Evolutionary conservation across 2,329 filamentous ascomycete species (phyloP).

Genomic region (Sporothrix luriei): DNA sequence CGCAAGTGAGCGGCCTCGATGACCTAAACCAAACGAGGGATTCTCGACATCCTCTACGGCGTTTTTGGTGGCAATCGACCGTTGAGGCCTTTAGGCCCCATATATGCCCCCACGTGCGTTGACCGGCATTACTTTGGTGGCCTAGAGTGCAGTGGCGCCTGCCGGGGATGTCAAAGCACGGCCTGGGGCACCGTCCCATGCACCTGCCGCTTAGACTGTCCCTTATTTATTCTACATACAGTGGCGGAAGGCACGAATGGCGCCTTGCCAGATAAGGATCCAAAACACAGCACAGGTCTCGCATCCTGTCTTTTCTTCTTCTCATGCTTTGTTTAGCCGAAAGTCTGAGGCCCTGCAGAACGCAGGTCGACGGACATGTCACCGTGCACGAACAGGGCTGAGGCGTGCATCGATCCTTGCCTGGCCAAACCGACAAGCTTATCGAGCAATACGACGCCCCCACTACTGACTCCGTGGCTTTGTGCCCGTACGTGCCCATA

Average conservation of each 20-base stretch:
- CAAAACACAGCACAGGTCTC: not conserved
- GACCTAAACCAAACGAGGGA: not conserved
- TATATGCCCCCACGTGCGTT: not conserved
- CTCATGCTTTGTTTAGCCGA: constrained; percentile 1
- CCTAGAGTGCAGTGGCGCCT: too few relatives aligned
- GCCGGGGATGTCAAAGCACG: not conserved
- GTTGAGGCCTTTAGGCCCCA: not conserved
- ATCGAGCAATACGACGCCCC: constrained; percentile 4
- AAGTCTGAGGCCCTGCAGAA: not conserved
- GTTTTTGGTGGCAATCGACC: not conserved
- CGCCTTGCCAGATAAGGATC: not conserved
- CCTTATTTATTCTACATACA: too few relatives aligned
- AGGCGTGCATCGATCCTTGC: not conserved
- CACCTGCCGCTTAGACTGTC: not conserved
- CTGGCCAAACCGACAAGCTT: constrained; percentile 20
- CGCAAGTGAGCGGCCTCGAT: not conserved
- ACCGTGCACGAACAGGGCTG: constrained; percentile 25
- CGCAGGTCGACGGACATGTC: constrained; percentile 25
- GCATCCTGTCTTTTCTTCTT: constrained; percentile 4
- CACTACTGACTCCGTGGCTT: not conserved
- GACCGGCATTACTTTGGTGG: not conserved
- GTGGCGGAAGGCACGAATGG: constrained; percentile 12
- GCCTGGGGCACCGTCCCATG: not conserved
- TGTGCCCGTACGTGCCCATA: not conserved
- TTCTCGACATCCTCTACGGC: not conserved